Percentiles rank a stretch among this genome's conserved stretches.
phyloP scores from a whole-genome alignment of 768 basidiomycete genomes.

The Russula abietina region DNA sequence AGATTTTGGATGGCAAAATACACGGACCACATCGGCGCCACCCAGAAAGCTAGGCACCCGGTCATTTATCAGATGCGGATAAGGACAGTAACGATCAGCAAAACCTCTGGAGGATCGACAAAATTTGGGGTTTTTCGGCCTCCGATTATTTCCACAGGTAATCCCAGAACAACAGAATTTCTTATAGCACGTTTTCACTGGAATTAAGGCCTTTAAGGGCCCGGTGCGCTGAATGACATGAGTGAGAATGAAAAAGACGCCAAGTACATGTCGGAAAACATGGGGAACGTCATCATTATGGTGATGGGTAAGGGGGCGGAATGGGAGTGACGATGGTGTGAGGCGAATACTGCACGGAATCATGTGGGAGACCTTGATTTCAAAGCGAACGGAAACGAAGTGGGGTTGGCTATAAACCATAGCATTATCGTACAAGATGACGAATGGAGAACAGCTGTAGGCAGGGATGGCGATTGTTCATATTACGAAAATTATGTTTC shows the following conservation, averaged over 20 bases:
- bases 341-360: neutral
- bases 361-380: constrained; percentile 10
- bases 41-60: no score
- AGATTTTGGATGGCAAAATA: no score
- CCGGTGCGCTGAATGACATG: neutral
- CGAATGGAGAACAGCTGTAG: neutral
- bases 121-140: no score
- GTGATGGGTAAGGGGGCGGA: neutral
- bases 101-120: no score
- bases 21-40: no score
- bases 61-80: no score
- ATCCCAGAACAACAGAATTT: no score
- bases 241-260: neutral
- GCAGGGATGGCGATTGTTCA: neutral
- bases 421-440: constrained; percentile 11
- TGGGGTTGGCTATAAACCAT: neutral
- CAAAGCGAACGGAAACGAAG: neutral
- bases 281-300: neutral
- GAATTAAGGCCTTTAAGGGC: neutral
- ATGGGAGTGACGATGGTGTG: neutral
- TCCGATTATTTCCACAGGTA: no score
- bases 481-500: constrained; percentile 17
- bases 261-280: neutral
- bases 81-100: no score
- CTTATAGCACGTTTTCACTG: no score